These are phyloP conservation scores for Microbotryum lychnidis-dioicae DNA, from an alignment of 1,284 basidiomycete genomes.

Conservation along the genomic window DNA sequence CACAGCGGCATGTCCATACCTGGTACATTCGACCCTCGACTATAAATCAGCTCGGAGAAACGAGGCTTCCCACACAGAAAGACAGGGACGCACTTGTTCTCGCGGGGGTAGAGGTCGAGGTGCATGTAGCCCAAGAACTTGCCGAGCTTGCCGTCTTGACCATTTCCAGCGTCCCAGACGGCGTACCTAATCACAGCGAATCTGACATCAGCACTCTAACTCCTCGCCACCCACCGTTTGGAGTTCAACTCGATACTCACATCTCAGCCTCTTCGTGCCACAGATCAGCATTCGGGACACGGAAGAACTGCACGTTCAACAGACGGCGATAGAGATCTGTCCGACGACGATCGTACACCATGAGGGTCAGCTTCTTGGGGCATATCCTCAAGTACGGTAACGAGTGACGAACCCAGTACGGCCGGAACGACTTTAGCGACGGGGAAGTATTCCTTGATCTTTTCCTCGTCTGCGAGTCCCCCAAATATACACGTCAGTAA, in stretches of 20 bases:
- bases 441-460: constrained; percentile 78
- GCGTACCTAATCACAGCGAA: constrained; percentile 58
- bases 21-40: constrained; percentile 64
- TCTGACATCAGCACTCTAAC: neutral
- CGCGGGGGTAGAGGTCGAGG: constrained; percentile 73
- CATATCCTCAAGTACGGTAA: too few relatives aligned
- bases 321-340: constrained; percentile 65
- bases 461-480: constrained; percentile 50
- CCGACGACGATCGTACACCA: too few relatives aligned
- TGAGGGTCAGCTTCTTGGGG: too few relatives aligned
- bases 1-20: constrained; percentile 78
- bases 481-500: constrained; percentile 6
- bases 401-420: constrained; percentile 46
- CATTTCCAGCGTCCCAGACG: constrained; percentile 60
- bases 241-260: constrained; percentile 3
- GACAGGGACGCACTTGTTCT: constrained; percentile 16
- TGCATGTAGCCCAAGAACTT: constrained; percentile 72
- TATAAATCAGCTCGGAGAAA: neutral
- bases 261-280: constrained; percentile 27
- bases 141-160: constrained; percentile 5
- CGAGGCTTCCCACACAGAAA: neutral
- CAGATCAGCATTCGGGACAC: constrained; percentile 41
- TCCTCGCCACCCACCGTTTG: too few relatives aligned
- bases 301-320: constrained; percentile 62
- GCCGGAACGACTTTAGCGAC: constrained; percentile 67